Conservation (phyloP, 2,329 filamentous ascomycete genomes). For the Xylogone sp. region DNA sequence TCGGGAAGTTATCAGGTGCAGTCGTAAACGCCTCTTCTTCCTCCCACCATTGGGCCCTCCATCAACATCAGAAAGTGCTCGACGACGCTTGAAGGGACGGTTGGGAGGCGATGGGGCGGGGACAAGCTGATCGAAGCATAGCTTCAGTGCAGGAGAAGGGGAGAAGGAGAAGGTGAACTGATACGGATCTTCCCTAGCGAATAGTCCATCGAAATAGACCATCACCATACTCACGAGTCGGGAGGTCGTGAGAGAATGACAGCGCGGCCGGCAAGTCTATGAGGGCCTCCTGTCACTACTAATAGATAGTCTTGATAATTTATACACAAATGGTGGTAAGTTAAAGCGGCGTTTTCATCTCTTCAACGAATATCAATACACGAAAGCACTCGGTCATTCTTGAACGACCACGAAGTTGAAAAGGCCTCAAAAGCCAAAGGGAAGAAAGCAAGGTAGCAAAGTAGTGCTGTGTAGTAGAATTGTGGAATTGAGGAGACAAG, state of each 20-base stretch:
- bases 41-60: constrained; percentile 23
- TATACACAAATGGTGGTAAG: not conserved
- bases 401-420: not conserved
- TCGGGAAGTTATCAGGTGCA: constrained; percentile 63
- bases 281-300: not conserved
- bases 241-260: not conserved
- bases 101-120: constrained; percentile 13
- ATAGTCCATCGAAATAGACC: constrained; percentile 16
- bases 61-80: constrained; percentile 30
- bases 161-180: constrained; percentile 34
- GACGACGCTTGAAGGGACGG: constrained; percentile 25
- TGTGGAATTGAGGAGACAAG: not conserved
- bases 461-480: not conserved
- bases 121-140: constrained; percentile 30
- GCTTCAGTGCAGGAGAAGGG: constrained; percentile 25
- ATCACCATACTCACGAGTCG: constrained; percentile 27
- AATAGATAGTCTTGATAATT: not conserved
- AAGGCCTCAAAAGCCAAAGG: no score
- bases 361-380: constrained; percentile 27
- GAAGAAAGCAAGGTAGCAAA: constrained; percentile 8
- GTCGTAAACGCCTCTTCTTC: constrained; percentile 66
- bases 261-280: not conserved
- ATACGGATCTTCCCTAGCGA: constrained; percentile 11
- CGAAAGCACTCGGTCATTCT: constrained; percentile 26
- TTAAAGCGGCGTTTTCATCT: constrained; percentile 28